Conservation (phyloP, 2,329 filamentous ascomycete genomes). For the Fusarium chlamydosporum region DNA sequence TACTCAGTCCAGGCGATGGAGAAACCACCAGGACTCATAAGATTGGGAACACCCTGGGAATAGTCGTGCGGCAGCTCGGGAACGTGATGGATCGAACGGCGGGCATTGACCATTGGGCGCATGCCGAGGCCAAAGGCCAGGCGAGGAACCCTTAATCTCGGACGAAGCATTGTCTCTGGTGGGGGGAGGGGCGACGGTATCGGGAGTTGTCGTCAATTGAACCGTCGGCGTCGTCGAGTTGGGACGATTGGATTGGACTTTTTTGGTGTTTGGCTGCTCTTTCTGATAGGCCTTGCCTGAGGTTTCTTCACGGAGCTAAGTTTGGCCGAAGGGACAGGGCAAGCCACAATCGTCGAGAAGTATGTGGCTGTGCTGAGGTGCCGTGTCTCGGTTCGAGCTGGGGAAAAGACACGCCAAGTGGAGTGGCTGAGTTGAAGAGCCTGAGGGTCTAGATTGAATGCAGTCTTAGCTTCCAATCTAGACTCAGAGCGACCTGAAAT, state of each 20-base stretch:
- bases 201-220: conserved; percentile 22
- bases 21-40: conserved; percentile 79
- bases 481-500: conserved; percentile 18
- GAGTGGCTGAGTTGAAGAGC: conserved; percentile 23
- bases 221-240: conserved; percentile 33
- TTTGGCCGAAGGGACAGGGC: conserved; percentile 29
- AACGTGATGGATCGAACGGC: conserved; percentile 63
- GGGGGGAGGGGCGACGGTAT: conserved; percentile 12
- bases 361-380: conserved; percentile 8
- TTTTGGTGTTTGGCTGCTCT: conserved; percentile 35
- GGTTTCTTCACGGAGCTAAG: conserved; percentile 41
- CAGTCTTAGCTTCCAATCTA: conserved; percentile 20
- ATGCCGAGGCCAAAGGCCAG: conserved; percentile 56
- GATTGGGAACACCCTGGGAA: conserved; percentile 71
- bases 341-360: conserved; percentile 16
- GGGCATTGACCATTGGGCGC: conserved; percentile 54
- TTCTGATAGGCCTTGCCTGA: conserved; percentile 39
- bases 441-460: conserved; percentile 22
- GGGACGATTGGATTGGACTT: conserved; percentile 32
- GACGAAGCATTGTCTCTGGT: conserved; percentile 62
- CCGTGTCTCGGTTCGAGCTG: background rate
- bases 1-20: conserved; percentile 86
- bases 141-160: conserved; percentile 67
- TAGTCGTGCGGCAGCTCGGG: conserved; percentile 64
- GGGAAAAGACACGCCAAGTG: conserved; percentile 9